Evolutionary conservation across 345 rosid species (phyloP), one percentile per base, ranked within the genome.

Genomic region (Noccaea caerulescens): DNA sequence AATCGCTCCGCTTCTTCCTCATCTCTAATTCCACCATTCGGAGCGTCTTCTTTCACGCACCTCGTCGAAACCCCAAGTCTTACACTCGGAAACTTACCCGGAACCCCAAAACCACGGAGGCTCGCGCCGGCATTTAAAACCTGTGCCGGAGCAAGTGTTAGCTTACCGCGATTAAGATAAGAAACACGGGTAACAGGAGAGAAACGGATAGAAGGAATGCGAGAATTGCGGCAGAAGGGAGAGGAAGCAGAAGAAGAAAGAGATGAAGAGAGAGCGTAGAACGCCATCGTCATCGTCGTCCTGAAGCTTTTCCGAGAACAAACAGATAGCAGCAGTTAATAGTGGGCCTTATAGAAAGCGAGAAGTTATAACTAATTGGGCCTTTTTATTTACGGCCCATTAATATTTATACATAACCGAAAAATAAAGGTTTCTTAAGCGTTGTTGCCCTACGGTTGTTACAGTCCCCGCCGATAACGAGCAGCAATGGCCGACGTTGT

Each of bases 401-500:
- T 32, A 45, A 27, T 27, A 27, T 27, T 2, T 27, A 27, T 27
- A 27, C 30, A 27, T 27, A 27, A 27, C 30, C 30, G 30, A 10
- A 3, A 3, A 6, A 0, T 10, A n/a, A 32, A 18, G 32, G 30
- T 27, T 27, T 8, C 66, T 41, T 30, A 42, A 49, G 38, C 5
- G 32, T 66, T 38, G 36, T 33, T 33, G 58, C 58, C 58, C 58
- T 53, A 53, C 1, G 25, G 12, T 18, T 27, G 73, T 55, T 57
- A 6, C 60, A 49, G 72, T 57, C 71, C 52, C 62, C 78, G 63
- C 56, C 69, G 74, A 39, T 47, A 75, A 9, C 13, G 8, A 58
- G 53, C 3, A 73, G 60, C 61, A 71, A 94, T 91, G 97, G 96
- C 97, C 58, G 96, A 94, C 84, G 85, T 87, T 9, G 96, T 89